Evolutionary conservation across 495 filamentous ascomycete genomes (phyloP).

Genomic region (Neurospora discreta): DNA sequence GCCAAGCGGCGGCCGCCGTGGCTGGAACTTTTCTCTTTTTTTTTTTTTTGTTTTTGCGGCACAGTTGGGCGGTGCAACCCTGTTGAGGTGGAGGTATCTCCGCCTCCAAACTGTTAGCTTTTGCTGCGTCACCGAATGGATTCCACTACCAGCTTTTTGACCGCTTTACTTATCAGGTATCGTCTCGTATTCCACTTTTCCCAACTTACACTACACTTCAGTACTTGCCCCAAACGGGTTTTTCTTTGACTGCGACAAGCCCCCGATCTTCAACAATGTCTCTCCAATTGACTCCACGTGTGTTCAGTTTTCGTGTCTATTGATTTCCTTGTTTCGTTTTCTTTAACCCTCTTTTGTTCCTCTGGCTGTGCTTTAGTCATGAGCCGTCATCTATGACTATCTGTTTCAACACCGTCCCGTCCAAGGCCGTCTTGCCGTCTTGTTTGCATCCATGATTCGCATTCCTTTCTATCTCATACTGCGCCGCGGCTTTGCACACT

Average conservation of each 20-base stretch:
- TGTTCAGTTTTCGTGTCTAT: neutral
- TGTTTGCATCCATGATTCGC: neutral
- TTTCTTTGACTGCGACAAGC: neutral
- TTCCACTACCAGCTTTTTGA: neutral
- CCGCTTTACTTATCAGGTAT: neutral
- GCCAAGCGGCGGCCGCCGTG: neutral
- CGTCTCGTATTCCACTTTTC: neutral
- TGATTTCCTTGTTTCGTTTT: neutral
- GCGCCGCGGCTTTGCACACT: neutral
- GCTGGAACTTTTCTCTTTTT: neutral
- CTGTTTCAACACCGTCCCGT: neutral
- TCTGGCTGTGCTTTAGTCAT: neutral
- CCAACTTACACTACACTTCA: neutral
- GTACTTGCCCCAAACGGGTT: neutral
- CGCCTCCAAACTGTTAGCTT: neutral
- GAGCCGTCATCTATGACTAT: neutral
- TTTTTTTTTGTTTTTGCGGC: too few relatives aligned
- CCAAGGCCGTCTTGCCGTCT: neutral
- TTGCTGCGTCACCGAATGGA: fast-evolving
- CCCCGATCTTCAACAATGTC: neutral
- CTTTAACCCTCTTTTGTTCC: neutral
- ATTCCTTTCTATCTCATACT: neutral
- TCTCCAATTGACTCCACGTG: neutral
- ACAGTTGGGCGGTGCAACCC: neutral
- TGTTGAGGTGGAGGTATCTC: neutral